These are phyloP conservation scores for Ceratobasidium theobromae DNA, from an alignment of 1,284 basidiomycete genomes.

Conservation along the genomic window DNA sequence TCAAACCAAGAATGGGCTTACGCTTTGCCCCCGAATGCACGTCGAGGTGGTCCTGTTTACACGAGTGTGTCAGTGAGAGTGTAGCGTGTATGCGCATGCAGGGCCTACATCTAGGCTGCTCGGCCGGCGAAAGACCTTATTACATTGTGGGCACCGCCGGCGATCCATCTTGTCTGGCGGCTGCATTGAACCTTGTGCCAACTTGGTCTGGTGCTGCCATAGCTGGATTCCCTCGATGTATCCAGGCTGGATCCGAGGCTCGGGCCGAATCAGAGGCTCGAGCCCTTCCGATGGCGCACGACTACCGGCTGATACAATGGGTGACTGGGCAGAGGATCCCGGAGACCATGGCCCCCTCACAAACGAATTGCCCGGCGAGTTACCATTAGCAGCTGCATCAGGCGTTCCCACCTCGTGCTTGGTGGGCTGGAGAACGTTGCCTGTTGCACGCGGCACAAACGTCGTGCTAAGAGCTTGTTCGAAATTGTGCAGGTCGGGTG, in stretches of 20 bases:
- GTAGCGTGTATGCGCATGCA: neutral
- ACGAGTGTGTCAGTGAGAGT: neutral
- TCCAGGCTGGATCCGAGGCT: too few relatives aligned
- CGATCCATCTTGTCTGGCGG: conserved; percentile 1
- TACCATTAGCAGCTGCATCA: too few relatives aligned
- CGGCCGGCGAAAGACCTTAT: conserved; percentile 18
- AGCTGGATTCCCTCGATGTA: too few relatives aligned
- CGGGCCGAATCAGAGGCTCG: conserved; percentile 6
- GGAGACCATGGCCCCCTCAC: conserved; percentile 17
- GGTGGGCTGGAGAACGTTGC: neutral
- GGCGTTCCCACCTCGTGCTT: too few relatives aligned
- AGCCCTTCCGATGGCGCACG: conserved; percentile 4
- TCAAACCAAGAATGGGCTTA: neutral
- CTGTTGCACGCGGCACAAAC: neutral
- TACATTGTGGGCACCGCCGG: conserved; percentile 15
- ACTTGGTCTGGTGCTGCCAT: neutral
- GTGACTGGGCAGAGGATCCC: neutral
- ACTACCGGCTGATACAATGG: conserved; percentile 6
- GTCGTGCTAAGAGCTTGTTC: neutral
- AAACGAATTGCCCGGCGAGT: too few relatives aligned
- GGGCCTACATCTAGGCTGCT: conserved; percentile 9
- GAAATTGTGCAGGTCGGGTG: neutral
- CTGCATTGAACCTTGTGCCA: neutral
- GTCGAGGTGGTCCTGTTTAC: conserved; percentile 15
- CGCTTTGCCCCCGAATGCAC: conserved; percentile 18